Base-by-base conservation (phyloP, 768 basidiomycete genomes). In the Obba rivulosa region DNA sequence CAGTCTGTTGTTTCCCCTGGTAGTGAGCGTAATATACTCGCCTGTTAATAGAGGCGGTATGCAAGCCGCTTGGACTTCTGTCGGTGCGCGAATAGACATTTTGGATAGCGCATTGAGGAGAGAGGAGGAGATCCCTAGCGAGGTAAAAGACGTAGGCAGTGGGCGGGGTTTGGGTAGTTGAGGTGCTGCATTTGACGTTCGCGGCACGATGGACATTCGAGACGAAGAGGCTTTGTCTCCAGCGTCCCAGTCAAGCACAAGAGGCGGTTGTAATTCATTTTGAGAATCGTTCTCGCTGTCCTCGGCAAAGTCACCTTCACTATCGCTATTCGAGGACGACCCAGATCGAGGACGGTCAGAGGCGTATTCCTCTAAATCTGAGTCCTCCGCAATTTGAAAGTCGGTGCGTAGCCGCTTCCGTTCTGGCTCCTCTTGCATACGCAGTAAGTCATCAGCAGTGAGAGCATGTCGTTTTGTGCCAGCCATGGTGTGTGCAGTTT, bases 61-160 rank as follows among this genome's bases (percentile, higher is more conserved):
- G 64, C 94, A 97, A 3, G 90, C 89, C 0, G 77, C 74, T 60
- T 99, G 95, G 23, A 99, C 83, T 52, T 86, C 83, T 0, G 95
- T 97, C 0, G 95, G 94, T 2, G 66, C 62, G 34, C 74, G 76
- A 51, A 98, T 97, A 13, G 92, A 90, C 86, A 99, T 92, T 31
- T 78, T 75, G 24, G 67, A 69, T 45, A 98, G 72, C 1, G 91
- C 82, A 13, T 69, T 58, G 46, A 82, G 77, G 28, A 99, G 71
- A 3, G 72, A 61, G 2, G 71, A 49, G 0, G 81, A 82, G 51
- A 89, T 74, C 2, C 80, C 82, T 50, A 90, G 69, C 2, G 76
- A 72, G 14, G 66, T 60, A 53, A 87, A 90, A 16, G 77, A 71
- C 28, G 55, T 36, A 3, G 60, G 56, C 21, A 47, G 50, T 7